Evolutionary conservation across 306 rosid genomes (phyloP).

Genomic region (Carpinus viminea): DNA sequence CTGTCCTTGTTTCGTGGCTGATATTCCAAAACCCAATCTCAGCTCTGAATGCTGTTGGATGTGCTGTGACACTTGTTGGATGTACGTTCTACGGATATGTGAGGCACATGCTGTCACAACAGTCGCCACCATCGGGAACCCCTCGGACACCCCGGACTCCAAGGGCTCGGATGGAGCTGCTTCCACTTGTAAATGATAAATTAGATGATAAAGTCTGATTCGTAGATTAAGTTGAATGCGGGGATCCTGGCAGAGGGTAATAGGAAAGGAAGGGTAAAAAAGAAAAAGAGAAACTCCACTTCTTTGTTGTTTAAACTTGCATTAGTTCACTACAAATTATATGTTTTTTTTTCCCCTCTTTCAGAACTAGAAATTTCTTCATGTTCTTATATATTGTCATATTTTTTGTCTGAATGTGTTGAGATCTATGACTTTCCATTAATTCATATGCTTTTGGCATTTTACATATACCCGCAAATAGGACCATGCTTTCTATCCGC

Average conservation of each 20-base stretch:
- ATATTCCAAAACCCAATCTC: conserved; percentile 94
- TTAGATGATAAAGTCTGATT: conserved; percentile 74
- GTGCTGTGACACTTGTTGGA: conserved; percentile 85
- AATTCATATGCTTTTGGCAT: not conserved
- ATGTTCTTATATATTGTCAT: conserved; percentile 13
- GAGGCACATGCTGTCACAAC: conserved; percentile 81
- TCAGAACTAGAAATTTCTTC: not conserved
- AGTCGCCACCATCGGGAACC: conserved; percentile 56
- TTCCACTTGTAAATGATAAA: conserved; percentile 95
- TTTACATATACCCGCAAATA: not conserved
- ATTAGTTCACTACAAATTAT: conserved; percentile 30
- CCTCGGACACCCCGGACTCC: conserved; percentile 92
- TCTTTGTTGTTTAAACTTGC: conserved; percentile 39
- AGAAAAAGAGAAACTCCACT: conserved; percentile 28
- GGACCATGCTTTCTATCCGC: not conserved
- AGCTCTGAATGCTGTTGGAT: conserved; percentile 68
- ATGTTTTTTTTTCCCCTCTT: conserved; percentile 5
- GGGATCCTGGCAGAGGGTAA: conserved; percentile 37
- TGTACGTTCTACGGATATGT: conserved; percentile 95
- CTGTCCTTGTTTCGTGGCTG: conserved; percentile 93
- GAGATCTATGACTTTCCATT: not conserved
- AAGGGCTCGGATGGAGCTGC: conserved; percentile 74
- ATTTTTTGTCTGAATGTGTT: not conserved
- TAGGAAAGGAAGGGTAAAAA: conserved; percentile 17
- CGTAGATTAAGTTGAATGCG: conserved; percentile 12